Conservation (phyloP, 2,329 filamentous ascomycete species). For the Alternaria postmessia region DNA sequence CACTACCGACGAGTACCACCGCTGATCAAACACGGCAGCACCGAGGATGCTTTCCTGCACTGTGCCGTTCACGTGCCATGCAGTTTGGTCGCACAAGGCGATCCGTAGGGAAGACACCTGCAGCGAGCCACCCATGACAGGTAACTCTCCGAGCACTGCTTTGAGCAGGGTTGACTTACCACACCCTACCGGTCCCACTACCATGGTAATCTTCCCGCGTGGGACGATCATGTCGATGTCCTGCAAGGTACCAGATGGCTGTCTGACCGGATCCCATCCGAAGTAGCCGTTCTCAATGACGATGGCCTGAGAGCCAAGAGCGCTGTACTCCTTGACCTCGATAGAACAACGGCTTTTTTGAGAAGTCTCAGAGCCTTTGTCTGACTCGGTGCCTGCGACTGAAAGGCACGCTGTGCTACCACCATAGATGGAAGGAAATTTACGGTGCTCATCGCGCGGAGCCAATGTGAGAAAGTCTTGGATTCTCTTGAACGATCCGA, state of each 20-base stretch:
- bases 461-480: slow-evolving; percentile 54
- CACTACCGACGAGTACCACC: slow-evolving; percentile 50
- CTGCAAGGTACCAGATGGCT: slow-evolving; percentile 49
- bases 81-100: slow-evolving; percentile 49
- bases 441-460: slow-evolving; percentile 30
- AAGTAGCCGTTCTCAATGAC: slow-evolving; percentile 57
- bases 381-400: slow-evolving; percentile 30
- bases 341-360: slow-evolving; percentile 36
- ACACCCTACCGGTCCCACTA: slow-evolving; percentile 61
- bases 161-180: slow-evolving; percentile 61
- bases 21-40: slow-evolving; percentile 45
- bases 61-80: slow-evolving; percentile 51
- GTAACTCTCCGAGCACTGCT: slow-evolving; percentile 44
- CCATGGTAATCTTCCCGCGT: slow-evolving; percentile 56
- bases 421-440: slow-evolving; percentile 26
- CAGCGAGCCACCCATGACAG: slow-evolving; percentile 43
- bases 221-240: slow-evolving; percentile 53
- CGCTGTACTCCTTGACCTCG: slow-evolving; percentile 30
- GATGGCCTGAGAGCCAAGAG: slow-evolving; percentile 41
- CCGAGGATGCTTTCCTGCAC: slow-evolving; percentile 51
- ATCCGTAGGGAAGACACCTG: slow-evolving; percentile 43
- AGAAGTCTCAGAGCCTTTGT: slow-evolving; percentile 36
- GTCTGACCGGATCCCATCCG: slow-evolving; percentile 56
- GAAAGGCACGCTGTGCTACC: slow-evolving; percentile 30
- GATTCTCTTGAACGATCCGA: slow-evolving; percentile 58